phyloP scores from a whole-genome alignment of 2,329 filamentous ascomycete species.

The Pseudocercospora macadamiae region DNA sequence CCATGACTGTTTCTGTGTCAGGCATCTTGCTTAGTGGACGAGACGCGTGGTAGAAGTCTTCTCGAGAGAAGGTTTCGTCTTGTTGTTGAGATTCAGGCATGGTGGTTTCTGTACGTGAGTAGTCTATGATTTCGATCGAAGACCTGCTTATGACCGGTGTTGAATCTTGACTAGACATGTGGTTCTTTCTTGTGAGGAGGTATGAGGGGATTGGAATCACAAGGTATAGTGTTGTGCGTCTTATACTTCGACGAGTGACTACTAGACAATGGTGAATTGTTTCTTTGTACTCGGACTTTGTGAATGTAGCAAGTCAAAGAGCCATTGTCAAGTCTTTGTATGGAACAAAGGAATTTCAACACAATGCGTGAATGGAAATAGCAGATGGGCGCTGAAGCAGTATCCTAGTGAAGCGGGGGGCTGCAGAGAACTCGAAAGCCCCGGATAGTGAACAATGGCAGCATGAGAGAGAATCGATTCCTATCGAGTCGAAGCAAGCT shows the following conservation, averaged over 20 bases:
- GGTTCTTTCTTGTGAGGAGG: not conserved
- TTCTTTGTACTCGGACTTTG: not conserved
- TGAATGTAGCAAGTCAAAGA: not conserved
- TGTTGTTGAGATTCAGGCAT: not conserved
- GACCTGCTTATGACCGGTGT: not conserved
- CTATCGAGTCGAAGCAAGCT: no score
- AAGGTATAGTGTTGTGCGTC: no score
- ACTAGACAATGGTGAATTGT: not conserved
- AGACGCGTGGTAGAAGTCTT: not conserved
- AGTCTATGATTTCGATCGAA: not conserved
- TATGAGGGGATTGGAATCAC: not conserved
- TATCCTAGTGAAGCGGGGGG: no score
- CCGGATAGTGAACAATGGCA: no score
- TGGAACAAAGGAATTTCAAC: not conserved
- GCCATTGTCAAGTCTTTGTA: not conserved
- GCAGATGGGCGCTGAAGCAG: no score
- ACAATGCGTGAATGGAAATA: not conserved
- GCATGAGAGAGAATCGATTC: no score
- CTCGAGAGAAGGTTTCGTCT: not conserved
- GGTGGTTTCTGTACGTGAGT: not conserved
- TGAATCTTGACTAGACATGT: not conserved
- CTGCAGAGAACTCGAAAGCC: no score
- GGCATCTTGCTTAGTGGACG: not conserved
- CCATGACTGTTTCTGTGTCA: slow-evolving; percentile 2
- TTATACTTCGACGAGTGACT: no score